Base-by-base conservation (phyloP, 2,329 filamentous ascomycete genomes). In the Juglanconis oblonga region DNA sequence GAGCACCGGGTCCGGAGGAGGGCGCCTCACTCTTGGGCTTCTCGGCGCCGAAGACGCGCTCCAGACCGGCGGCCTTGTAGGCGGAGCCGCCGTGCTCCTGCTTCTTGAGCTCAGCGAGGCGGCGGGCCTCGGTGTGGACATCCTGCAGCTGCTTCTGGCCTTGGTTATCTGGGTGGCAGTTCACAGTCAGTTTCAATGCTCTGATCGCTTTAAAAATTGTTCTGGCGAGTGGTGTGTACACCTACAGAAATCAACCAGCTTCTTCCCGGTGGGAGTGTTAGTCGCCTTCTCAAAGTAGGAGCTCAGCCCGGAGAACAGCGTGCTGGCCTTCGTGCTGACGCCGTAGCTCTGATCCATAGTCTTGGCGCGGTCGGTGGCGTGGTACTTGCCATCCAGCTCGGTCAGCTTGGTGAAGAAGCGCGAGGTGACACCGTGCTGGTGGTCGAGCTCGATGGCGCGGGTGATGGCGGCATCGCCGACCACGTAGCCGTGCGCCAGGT, bases 241-340 rank as follows among this genome's bases (percentile, higher is more conserved):
- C 61, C 38, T 61, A 63, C 61, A 99, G 79, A 99, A 99, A 64
- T 88, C 81, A 67, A 91, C 89, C 63, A 99, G 79, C 77, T 89
- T 92, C 80, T 93, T 87, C 67, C 95, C 95, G 1, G 92, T 96
- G 9, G 92, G 92, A 0, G 92, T 96, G 72, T 83, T 88, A 59
- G 88, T 80, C 2, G 94, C 94, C 83, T 96, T 96, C 78, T 98
- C 94, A 72, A 97, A 98, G 84, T 98, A 99, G 11, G 89, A 92
- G 74, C 81, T 81, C 63, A 98, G 73, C 38, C 91, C 90, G 47
- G 81, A 81, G 62, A 84, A 77, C 62, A 88, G 72, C 61, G 77
- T 83, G 70, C 80, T 85, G 64, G 91, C 92, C 71, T 89, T 90
- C 67, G 87, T 82, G 57, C 85, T 85, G 71, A 98, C 86, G 68